phyloP scores from a whole-genome alignment of 371 early-diverging fungal genomes.

The Batkoa obscura region DNA sequence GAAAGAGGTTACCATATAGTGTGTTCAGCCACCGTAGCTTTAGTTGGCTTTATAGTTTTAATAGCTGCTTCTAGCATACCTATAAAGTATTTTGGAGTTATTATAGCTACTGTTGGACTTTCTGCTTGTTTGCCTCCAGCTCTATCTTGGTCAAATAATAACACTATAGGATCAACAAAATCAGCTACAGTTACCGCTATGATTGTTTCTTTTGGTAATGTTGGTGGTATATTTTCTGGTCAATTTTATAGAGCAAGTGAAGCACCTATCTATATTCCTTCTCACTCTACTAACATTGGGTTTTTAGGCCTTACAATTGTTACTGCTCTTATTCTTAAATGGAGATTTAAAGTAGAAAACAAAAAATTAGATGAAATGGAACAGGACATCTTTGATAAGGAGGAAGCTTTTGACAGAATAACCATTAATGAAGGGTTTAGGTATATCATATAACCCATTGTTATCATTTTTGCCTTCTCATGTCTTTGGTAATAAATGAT shows the following conservation, averaged over 20 bases:
- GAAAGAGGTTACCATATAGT: slow-evolving; percentile 12
- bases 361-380: background rate
- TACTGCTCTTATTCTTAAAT: background rate
- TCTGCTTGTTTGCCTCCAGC: slow-evolving; percentile 6
- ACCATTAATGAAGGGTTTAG: too few relatives aligned
- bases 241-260: slow-evolving; percentile 8
- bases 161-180: slow-evolving; percentile 36
- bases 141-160: slow-evolving; percentile 21
- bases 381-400: too few relatives aligned
- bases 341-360: background rate
- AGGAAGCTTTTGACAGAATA: too few relatives aligned
- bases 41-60: slow-evolving; percentile 11
- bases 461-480: too few relatives aligned
- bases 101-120: slow-evolving; percentile 9
- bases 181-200: slow-evolving; percentile 28
- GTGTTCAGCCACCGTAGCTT: slow-evolving; percentile 3
- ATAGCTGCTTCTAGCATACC: slow-evolving; percentile 2
- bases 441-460: too few relatives aligned
- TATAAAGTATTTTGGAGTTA: slow-evolving; percentile 10
- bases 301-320: background rate
- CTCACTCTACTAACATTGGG: background rate
- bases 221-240: slow-evolving; percentile 15
- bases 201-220: slow-evolving; percentile 32
- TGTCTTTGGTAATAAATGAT: too few relatives aligned
- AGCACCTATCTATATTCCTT: slow-evolving; percentile 1